Conservation (phyloP, 768 basidiomycete species). For the Phanerochaete sordida region DNA sequence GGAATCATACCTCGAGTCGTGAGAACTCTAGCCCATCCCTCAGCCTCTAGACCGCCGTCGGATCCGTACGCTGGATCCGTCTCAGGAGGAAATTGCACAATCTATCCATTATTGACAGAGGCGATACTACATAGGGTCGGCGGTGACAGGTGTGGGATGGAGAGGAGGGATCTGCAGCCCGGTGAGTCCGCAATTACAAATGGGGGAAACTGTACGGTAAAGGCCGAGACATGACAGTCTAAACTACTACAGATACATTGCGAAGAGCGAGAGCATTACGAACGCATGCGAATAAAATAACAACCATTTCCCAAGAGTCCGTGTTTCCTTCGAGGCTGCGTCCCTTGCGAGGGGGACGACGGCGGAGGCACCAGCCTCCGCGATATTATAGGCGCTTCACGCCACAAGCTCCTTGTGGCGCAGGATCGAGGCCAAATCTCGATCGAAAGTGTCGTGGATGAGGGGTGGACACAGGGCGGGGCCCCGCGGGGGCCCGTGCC, state of each 20-base stretch:
- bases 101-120: not conserved
- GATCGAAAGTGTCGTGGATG: not conserved
- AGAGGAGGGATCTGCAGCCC: not conserved
- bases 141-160: not conserved
- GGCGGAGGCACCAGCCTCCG: not conserved
- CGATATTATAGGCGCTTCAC: not conserved
- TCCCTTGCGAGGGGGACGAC: not conserved
- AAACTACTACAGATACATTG: conserved; percentile 3
- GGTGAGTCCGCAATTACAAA: not conserved
- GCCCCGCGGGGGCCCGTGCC: not conserved
- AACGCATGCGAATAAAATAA: not conserved
- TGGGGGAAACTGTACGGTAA: not conserved
- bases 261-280: not conserved
- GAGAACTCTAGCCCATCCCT: not conserved
- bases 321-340: not conserved
- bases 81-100: not conserved
- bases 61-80: not conserved
- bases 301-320: not conserved
- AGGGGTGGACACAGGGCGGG: not conserved
- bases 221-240: not conserved
- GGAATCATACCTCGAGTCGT: not conserved
- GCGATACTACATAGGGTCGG: not conserved
- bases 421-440: not conserved
- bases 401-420: conserved; percentile 5
- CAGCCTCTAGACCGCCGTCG: not conserved